Evolutionary conservation across 495 filamentous ascomycete species (phyloP).

Genomic region (Aspergillus incahuasiensis): DNA sequence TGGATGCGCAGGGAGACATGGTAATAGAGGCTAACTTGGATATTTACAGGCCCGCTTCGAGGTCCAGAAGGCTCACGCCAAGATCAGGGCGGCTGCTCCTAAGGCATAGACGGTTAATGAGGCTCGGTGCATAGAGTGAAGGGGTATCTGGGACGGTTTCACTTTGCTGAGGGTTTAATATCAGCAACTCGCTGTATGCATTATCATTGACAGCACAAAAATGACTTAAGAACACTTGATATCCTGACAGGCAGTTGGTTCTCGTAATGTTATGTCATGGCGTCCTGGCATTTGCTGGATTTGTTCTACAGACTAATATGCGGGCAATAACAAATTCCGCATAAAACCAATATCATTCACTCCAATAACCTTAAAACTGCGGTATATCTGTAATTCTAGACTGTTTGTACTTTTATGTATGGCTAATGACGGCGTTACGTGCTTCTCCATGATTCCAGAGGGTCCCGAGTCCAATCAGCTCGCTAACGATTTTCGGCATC

Average conservation of each 20-base stretch:
- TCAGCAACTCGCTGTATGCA: constrained; percentile 46
- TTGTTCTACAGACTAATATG: constrained; percentile 20
- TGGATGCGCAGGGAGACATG: not conserved
- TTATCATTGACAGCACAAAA: constrained; percentile 46
- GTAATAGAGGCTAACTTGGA: not conserved
- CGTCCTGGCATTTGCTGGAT: constrained; percentile 19
- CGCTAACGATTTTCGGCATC: constrained; percentile 49
- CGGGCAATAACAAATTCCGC: constrained; percentile 14
- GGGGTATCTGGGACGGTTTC: constrained; percentile 46
- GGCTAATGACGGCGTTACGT: constrained; percentile 25
- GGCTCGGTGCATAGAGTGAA: constrained; percentile 48
- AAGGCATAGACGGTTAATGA: constrained; percentile 49
- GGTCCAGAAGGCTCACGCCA: constrained; percentile 86
- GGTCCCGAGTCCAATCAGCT: constrained; percentile 33
- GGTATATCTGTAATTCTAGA: not conserved
- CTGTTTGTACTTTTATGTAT: constrained; percentile 3
- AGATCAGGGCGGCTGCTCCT: constrained; percentile 57
- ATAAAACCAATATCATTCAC: not conserved
- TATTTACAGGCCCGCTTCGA: constrained; percentile 61
- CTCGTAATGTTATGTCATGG: constrained; percentile 24
- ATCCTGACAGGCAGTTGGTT: constrained; percentile 31
- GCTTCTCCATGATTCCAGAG: constrained; percentile 22
- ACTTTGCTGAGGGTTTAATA: constrained; percentile 41
- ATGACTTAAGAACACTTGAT: constrained; percentile 48
- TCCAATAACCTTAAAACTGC: not conserved